phyloP scores from a whole-genome alignment of 192 early-diverging fungal genomes.

The Dimargaris xerosporica region DNA sequence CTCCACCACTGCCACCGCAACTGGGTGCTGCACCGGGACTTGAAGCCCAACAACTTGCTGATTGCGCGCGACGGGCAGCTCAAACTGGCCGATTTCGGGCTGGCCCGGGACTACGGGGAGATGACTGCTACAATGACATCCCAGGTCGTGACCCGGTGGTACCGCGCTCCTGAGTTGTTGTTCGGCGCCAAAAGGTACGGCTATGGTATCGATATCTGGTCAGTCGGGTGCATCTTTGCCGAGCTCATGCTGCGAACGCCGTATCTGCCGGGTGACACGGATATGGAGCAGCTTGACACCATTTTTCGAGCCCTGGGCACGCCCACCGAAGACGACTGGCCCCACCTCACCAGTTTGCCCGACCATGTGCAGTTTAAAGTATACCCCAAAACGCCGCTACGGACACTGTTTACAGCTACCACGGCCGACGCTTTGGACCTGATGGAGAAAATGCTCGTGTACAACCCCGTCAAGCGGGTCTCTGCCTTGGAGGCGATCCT shows the following conservation, averaged over 20 bases:
- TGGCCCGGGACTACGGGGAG: constrained; percentile 91
- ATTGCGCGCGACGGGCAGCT: constrained; percentile 73
- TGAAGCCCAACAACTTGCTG: constrained; percentile 79
- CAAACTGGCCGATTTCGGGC: constrained; percentile 97
- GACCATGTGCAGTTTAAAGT: constrained; percentile 54
- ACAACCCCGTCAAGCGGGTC: constrained; percentile 68
- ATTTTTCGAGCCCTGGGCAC: constrained; percentile 73
- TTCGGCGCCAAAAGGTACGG: constrained; percentile 81
- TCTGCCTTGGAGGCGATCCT: constrained; percentile 41
- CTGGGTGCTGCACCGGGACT: constrained; percentile 83
- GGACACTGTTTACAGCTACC: constrained; percentile 69
- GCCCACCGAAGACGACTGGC: constrained; percentile 70
- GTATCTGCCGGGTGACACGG: constrained; percentile 70
- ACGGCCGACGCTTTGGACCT: constrained; percentile 68
- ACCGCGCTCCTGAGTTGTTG: constrained; percentile 87
- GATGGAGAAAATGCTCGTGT: constrained; percentile 72
- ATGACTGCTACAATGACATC: constrained; percentile 69
- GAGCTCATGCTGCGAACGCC: constrained; percentile 87
- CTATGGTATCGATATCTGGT: constrained; percentile 88
- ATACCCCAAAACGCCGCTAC: constrained; percentile 54
- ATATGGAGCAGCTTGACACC: constrained; percentile 57
- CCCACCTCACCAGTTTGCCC: constrained; percentile 51
- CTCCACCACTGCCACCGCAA: constrained; percentile 80
- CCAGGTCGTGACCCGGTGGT: constrained; percentile 94
- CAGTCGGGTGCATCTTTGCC: constrained; percentile 96